Conservation (phyloP, 495 filamentous ascomycete species). For the Penicillium goetzii region DNA sequence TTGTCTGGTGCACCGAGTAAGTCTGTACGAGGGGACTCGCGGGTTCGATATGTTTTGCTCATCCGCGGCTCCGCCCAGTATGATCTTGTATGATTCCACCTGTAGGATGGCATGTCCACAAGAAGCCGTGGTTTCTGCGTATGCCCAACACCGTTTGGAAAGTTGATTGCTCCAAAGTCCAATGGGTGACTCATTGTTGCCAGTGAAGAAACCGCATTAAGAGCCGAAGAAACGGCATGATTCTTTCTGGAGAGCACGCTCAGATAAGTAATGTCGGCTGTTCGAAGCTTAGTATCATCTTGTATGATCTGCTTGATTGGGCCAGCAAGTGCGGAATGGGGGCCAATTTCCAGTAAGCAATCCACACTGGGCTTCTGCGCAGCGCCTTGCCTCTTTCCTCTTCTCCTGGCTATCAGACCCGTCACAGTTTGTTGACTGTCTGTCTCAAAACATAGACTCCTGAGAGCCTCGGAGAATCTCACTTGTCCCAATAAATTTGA, state of each 20-base stretch:
- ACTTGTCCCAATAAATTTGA: conserved; percentile 45
- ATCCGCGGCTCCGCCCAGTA: conserved; percentile 41
- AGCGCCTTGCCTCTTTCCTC: conserved; percentile 3
- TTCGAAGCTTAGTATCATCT: conserved; percentile 21
- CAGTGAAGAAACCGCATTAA: conserved; percentile 27
- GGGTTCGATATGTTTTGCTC: conserved; percentile 31
- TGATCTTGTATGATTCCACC: conserved; percentile 37
- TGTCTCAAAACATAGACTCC: conserved; percentile 28
- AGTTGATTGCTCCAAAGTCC: conserved; percentile 29
- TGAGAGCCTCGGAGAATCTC: conserved; percentile 41
- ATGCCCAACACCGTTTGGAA: conserved; percentile 8
- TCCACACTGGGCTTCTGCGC: conserved; percentile 33
- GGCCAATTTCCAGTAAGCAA: conserved; percentile 55
- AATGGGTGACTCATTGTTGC: conserved; percentile 27
- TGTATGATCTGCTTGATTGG: conserved; percentile 38
- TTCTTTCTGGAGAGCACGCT: conserved; percentile 29
- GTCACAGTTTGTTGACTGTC: neutral
- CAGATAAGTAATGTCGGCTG: conserved; percentile 27
- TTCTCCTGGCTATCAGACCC: neutral
- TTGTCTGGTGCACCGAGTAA: conserved; percentile 35
- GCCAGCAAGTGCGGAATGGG: conserved; percentile 48
- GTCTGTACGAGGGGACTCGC: conserved; percentile 33
- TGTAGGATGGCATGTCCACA: conserved; percentile 39
- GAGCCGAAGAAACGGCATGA: conserved; percentile 26
- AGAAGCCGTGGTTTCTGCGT: conserved; percentile 15